Base-by-base conservation (phyloP, 192 early-diverging fungal genomes). In the Thamnidium elegans region DNA sequence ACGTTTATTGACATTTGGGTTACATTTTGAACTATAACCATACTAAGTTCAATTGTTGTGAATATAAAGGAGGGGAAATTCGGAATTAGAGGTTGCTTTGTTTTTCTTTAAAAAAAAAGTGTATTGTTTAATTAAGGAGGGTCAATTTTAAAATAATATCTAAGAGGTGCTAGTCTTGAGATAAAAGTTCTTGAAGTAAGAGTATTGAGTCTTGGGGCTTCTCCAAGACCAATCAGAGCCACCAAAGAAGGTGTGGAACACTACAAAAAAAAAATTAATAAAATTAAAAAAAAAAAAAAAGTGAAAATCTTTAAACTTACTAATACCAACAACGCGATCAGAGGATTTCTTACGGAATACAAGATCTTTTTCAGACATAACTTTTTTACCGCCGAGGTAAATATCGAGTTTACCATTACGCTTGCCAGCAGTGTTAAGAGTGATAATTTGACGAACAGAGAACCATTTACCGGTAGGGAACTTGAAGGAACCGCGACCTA, bases 401-500 rank as follows among this genome's bases (percentile, higher is more conserved):
- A 76, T 26, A 50, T n/a, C 21, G 5, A 71, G 34, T 4, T 21
- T 17, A 50, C 69, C 69, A 39, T 70, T 50, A 17, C 32, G 17
- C 23, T 70, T 63, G 10, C 68, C 65, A 47, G 65, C 39, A 32
- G 51, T 67, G 20, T 75, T 75, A 26, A 70, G 39, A 6, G 39
- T n/a, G 23, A 86, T 69, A 5, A 46, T 52, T 71, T 86, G 82
- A 6, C 47, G 53, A 9, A 86, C 52, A 32, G 62, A 58, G 43
- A 48, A 77, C 84, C 84, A 86, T 10, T 48, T 0, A 32, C 82
- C 82, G 13, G 73, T 64, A 42, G 52, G 50, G 63, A 78, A 86
- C 15, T 15, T 46, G 66, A 71, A 84, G 15, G 60, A 44, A 7
- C 84, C 84, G 2, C 84, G 80, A 10, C 80, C 84, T 34, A 86